Evolutionary conservation across 2,329 filamentous ascomycete species (phyloP).

Genomic region (Simplicillium sp.): DNA sequence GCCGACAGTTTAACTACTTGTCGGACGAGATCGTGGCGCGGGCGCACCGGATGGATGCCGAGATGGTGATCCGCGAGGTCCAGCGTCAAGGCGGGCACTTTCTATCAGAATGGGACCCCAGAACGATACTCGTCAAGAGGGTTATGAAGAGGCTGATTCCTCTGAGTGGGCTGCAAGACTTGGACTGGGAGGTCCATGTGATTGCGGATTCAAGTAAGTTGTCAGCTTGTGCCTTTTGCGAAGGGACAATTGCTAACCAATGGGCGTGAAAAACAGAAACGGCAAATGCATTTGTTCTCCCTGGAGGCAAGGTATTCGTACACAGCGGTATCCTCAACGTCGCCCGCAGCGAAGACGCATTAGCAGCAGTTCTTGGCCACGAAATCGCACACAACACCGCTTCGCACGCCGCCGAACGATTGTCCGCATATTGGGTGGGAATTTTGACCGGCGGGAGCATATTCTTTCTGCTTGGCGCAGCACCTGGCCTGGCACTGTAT

Average conservation of each 20-base stretch:
- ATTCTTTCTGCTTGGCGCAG: constrained; percentile 35
- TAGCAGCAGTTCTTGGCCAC: constrained; percentile 69
- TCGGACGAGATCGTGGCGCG: constrained; percentile 49
- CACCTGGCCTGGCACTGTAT: constrained; percentile 29
- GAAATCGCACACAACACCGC: constrained; percentile 73
- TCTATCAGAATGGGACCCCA: constrained; percentile 48
- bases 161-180: constrained; percentile 48
- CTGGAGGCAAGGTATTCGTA: constrained; percentile 73
- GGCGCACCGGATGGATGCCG: constrained; percentile 14
- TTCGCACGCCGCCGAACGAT: constrained; percentile 56
- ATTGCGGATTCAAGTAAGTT: constrained; percentile 54
- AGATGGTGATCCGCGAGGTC: constrained; percentile 40
- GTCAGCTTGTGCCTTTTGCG: background rate
- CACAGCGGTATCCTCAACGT: constrained; percentile 64
- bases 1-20: constrained; percentile 60
- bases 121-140: constrained; percentile 45
- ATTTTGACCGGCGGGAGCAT: constrained; percentile 40
- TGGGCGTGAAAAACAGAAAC: constrained; percentile 25
- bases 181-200: constrained; percentile 64
- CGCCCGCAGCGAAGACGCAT: constrained; percentile 54
- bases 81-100: constrained; percentile 43
- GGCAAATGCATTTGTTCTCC: constrained; percentile 69
- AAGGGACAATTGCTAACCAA: constrained; percentile 2
- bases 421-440: constrained; percentile 42
- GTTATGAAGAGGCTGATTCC: constrained; percentile 61